Evolutionary conservation across 495 filamentous ascomycete genomes (phyloP), one percentile per base, ranked within the genome.

Genomic region (Letharia columbiana): DNA sequence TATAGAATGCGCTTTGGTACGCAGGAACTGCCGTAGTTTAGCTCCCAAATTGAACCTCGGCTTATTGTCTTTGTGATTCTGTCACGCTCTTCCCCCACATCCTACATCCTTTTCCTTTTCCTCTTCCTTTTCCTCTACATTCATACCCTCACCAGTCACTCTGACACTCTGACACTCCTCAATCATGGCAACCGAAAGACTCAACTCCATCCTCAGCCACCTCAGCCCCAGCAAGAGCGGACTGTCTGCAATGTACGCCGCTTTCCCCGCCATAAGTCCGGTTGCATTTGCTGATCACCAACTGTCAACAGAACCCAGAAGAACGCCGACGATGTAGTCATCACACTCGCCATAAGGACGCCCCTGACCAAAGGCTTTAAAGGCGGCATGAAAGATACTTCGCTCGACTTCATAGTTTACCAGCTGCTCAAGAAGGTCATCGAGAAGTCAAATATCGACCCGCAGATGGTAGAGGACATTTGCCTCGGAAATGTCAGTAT

Each of bases 311-410:
- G 92, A 76, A 94, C 90, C 31, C 87, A 90, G 66, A 93, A 97
- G 81, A 95, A 93, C 75, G 86, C 92, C 66, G 94, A 98, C 77
- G 94, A 98, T 83, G 83, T 97, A 23, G 94, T 98, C 68, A 94
- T 98, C 70, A 95, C 91, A 20, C 81, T 90, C 57, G 89, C 89
- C 10, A 77, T 91, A 69, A 87, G 91, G 41, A 92, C 91, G 11
- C 89, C 91, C 0, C 80, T 95, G 64, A 81, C 88, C 67, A 94
- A 94, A 78, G 88, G 81, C 35, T 74, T 75, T 69, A 91, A 91
- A 80, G 94, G 94, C 65, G 90, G 93, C 8, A 87, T 98, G 80
- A 97, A 96, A 81, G 94, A 98, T 75, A 94, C 92, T 23, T 83
- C 84, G n/a, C 81, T 97, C 50, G 94, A 98, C 75, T 89, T 84